Percentiles rank a stretch among this genome's conserved stretches.
phyloP scores from a whole-genome alignment of 208 protist genomes.

The Wallacemonas rigidus region DNA sequence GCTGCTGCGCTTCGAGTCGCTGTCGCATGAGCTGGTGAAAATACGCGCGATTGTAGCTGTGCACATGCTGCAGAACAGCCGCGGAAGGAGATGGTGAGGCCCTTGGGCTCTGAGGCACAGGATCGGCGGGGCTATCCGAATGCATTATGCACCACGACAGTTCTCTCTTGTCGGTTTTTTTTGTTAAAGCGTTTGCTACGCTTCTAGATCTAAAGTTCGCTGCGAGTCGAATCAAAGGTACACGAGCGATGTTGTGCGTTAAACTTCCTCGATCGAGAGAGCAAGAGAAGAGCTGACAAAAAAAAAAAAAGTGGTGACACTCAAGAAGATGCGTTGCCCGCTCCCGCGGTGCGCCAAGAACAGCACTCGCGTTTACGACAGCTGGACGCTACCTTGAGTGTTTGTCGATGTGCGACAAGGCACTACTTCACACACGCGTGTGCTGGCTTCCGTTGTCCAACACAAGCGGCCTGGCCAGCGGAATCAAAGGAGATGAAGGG shows the following conservation, averaged over 20 bases:
- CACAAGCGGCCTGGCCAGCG: too few relatives aligned
- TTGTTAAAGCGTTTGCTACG: too few relatives aligned
- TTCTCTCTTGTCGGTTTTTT: too few relatives aligned
- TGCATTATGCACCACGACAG: not conserved
- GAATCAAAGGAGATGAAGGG: not conserved
- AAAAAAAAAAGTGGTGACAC: not conserved
- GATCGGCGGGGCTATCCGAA: not conserved
- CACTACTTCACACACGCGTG: too few relatives aligned
- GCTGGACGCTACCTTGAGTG: too few relatives aligned
- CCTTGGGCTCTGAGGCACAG: not conserved
- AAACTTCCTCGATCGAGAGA: not conserved
- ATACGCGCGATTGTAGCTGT: not conserved
- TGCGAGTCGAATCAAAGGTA: too few relatives aligned
- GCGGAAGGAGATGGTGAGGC: not conserved
- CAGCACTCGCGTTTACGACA: too few relatives aligned
- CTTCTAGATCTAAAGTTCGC: too few relatives aligned
- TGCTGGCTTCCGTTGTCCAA: too few relatives aligned
- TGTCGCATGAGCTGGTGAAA: conserved; percentile 19
- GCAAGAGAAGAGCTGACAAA: conserved; percentile 6
- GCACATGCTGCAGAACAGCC: conserved; percentile 5
- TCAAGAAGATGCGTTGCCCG: too few relatives aligned
- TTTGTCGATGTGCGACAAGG: too few relatives aligned
- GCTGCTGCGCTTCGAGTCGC: conserved; percentile 5
- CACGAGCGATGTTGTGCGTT: not conserved
- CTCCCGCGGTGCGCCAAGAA: too few relatives aligned